Percentiles rank a stretch among this genome's conserved stretches.
Conservation (phyloP, 1,284 basidiomycete species). For the Anthracocystis walkeri region DNA sequence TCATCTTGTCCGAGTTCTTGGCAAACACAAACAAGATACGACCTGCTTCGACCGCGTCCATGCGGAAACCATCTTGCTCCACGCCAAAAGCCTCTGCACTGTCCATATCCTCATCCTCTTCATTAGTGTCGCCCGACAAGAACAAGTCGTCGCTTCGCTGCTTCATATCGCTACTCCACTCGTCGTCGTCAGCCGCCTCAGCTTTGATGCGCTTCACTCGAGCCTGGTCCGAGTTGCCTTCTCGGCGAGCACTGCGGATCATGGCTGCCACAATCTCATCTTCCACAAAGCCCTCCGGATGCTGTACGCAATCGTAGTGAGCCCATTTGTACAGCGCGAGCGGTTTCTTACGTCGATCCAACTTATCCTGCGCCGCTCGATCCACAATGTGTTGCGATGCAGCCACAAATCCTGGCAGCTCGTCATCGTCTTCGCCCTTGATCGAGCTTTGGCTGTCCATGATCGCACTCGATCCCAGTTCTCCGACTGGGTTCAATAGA, state of each 20-base stretch:
- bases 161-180: slow-evolving; percentile 36
- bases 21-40: slow-evolving; percentile 50
- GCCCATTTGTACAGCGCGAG: slow-evolving; percentile 87
- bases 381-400: slow-evolving; percentile 55
- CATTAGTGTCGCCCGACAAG: slow-evolving; percentile 14
- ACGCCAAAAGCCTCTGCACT: neutral
- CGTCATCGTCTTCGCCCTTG: slow-evolving; percentile 34
- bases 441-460: slow-evolving; percentile 16
- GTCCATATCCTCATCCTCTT: slow-evolving; percentile 5
- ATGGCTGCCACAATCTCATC: slow-evolving; percentile 36
- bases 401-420: slow-evolving; percentile 45
- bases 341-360: slow-evolving; percentile 80
- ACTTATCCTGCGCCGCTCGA: slow-evolving; percentile 16
- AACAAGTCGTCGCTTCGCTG: slow-evolving; percentile 35
- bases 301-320: slow-evolving; percentile 75
- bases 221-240: neutral
- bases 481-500: neutral
- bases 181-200: slow-evolving; percentile 27
- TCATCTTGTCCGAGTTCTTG: slow-evolving; percentile 36
- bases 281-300: slow-evolving; percentile 36
- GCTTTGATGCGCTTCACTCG: slow-evolving; percentile 9
- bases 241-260: slow-evolving; percentile 11
- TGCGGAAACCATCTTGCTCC: slow-evolving; percentile 10
- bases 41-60: slow-evolving; percentile 39
- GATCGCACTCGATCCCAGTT: neutral